A percentile compares a stretch with the other conserved stretches of the same genome.
Evolutionary conservation across 495 filamentous ascomycete genomes (phyloP).

Genomic region (Aspergillus panamensis): DNA sequence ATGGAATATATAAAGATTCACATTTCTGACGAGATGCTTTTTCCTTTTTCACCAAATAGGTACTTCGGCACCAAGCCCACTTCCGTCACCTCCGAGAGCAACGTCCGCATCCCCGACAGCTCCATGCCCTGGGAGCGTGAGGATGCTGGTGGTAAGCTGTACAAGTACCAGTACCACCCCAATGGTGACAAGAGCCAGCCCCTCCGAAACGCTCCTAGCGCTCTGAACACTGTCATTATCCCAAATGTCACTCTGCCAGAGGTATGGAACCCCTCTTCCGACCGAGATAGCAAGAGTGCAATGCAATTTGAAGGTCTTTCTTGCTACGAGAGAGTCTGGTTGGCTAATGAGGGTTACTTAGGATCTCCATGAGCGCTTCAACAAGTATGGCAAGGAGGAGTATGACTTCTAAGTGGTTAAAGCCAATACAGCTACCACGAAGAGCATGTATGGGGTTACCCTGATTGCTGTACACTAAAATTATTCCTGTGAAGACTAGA

Average conservation of each 20-base stretch:
- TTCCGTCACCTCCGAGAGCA: constrained; percentile 72
- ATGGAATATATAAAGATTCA: no score
- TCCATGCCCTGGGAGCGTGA: constrained; percentile 88
- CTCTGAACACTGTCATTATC: constrained; percentile 88
- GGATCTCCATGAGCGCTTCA: constrained; percentile 90
- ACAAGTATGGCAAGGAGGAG: constrained; percentile 97
- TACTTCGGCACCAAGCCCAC: constrained; percentile 79
- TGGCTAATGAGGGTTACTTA: constrained; percentile 30
- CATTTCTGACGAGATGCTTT: neutral
- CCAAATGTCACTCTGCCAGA: constrained; percentile 90
- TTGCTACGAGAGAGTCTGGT: constrained; percentile 14
- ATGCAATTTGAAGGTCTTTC: no score
- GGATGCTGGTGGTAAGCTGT: constrained; percentile 49
- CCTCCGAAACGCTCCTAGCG: constrained; percentile 86
- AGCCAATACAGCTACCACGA: constrained; percentile 12
- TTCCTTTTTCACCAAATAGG: constrained; percentile 22
- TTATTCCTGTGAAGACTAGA: constrained; percentile 24
- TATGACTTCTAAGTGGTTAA: constrained; percentile 41
- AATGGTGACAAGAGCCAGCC: constrained; percentile 72
- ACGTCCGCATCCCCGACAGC: constrained; percentile 65
- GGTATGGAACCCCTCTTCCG: constrained; percentile 48
- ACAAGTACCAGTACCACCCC: constrained; percentile 92
- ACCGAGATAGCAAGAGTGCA: neutral
- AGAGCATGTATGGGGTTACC: constrained; percentile 34
- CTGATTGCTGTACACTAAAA: constrained; percentile 69